These are phyloP conservation scores for Silene vulgaris DNA, from an alignment of 179 eudicot genomes.

Conservation along the genomic window DNA sequence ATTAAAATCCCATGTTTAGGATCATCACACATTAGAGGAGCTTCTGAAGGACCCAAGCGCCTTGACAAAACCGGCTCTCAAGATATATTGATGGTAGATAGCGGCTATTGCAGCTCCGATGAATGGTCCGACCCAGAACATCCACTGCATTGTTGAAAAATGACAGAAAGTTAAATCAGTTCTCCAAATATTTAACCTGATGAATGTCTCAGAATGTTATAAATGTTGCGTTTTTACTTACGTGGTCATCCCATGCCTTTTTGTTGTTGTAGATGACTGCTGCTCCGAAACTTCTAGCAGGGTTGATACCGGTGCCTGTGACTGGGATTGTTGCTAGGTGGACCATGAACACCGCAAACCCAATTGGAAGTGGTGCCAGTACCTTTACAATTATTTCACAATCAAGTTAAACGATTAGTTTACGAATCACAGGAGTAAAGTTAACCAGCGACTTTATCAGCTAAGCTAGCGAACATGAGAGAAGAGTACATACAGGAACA, in stretches of 20 bases:
- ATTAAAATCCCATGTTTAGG: constrained; percentile 1
- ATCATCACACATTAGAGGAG: constrained; percentile 27
- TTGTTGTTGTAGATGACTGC: constrained; percentile 47
- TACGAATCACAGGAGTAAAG: no score
- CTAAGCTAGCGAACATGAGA: no score
- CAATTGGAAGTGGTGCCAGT: constrained; percentile 62
- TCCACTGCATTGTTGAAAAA: constrained; percentile 36
- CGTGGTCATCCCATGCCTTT: constrained; percentile 55
- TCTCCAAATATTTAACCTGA: neutral
- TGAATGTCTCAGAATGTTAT: neutral
- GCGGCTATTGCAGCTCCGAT: constrained; percentile 59
- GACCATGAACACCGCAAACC: constrained; percentile 68
- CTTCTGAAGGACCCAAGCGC: constrained; percentile 54
- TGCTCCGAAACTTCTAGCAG: constrained; percentile 60
- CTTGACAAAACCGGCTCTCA: constrained; percentile 44
- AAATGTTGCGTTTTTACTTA: constrained; percentile 17
- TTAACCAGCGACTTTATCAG: no score
- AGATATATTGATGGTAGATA: constrained; percentile 45
- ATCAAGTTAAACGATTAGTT: neutral
- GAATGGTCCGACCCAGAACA: constrained; percentile 61
- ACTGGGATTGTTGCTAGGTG: constrained; percentile 64
- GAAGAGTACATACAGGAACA: constrained; percentile 44
- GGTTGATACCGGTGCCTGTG: constrained; percentile 65
- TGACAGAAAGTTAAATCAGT: neutral
- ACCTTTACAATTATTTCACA: constrained; percentile 27